These are phyloP conservation scores for Coelastrella sp. DNA, from an alignment of 139 green algal species.

Conservation along the genomic window DNA sequence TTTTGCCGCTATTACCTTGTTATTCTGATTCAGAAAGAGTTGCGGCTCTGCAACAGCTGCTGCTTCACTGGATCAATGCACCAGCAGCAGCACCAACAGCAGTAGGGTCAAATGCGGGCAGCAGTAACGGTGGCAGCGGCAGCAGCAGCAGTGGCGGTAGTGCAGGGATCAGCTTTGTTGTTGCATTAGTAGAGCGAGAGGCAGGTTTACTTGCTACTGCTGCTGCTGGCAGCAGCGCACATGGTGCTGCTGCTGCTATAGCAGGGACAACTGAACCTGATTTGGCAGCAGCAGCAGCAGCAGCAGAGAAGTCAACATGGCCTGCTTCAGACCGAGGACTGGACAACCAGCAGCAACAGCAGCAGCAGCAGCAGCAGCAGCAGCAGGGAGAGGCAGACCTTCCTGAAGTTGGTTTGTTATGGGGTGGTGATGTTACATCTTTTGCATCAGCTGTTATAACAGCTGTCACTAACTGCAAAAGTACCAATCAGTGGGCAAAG, in stretches of 20 bases:
- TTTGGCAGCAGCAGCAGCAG: constrained; percentile 25
- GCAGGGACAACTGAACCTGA: neutral
- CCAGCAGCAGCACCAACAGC: neutral
- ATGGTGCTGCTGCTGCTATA: constrained; percentile 34
- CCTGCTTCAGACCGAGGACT: too few species aligned
- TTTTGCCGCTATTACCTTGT: neutral
- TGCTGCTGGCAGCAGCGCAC: neutral
- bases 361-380: constrained; percentile 39
- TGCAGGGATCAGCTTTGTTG: neutral
- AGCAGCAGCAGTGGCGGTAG: constrained; percentile 17
- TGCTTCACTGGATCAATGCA: neutral
- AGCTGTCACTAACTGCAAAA: constrained; percentile 21
- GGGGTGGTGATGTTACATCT: constrained; percentile 15
- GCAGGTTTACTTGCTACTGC: constrained; percentile 8
- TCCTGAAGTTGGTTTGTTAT: constrained; percentile 4
- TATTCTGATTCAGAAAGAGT: neutral
- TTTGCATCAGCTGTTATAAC: constrained; percentile 21
- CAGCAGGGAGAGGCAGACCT: constrained; percentile 13
- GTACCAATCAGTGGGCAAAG: constrained; percentile 41
- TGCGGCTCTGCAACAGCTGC: constrained; percentile 19
- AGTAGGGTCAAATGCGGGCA: neutral
- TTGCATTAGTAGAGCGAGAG: constrained; percentile 9
- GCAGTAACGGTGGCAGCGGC: neutral
- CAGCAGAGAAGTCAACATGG: neutral
- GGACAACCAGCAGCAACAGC: constrained; percentile 15